Evolutionary conservation across 179 eudicot species (phyloP).

Genomic region (Patellifolia procumbens): DNA sequence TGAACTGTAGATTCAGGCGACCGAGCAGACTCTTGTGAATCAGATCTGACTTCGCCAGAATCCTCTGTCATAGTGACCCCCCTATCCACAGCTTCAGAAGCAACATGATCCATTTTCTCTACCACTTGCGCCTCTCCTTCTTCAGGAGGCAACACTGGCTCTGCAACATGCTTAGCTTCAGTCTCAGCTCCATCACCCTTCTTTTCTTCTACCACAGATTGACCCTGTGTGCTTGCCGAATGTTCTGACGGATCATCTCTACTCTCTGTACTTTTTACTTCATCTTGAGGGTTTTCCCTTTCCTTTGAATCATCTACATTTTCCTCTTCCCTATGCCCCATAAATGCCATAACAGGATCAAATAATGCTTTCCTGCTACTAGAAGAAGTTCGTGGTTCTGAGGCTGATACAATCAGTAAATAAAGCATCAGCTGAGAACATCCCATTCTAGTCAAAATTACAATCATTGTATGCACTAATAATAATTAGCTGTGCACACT

Average conservation of each 20-base stretch:
- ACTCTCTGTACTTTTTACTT: slow-evolving; percentile 16
- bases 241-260: slow-evolving; percentile 35
- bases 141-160: slow-evolving; percentile 30
- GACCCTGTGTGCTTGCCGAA: slow-evolving; percentile 35
- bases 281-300: slow-evolving; percentile 32
- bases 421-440: slow-evolving; percentile 16
- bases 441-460: not conserved
- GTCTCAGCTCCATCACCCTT: slow-evolving; percentile 37
- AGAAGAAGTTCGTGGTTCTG: slow-evolving; percentile 62
- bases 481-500: not conserved
- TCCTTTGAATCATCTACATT: slow-evolving; percentile 29
- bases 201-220: slow-evolving; percentile 39
- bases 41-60: slow-evolving; percentile 32
- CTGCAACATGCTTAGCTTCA: slow-evolving; percentile 31
- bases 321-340: slow-evolving; percentile 68
- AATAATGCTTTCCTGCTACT: slow-evolving; percentile 53
- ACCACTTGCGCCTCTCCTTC: slow-evolving; percentile 36
- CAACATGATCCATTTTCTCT: slow-evolving; percentile 29
- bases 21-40: slow-evolving; percentile 33
- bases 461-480: not conserved
- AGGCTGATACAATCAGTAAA: slow-evolving; percentile 35
- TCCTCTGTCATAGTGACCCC: slow-evolving; percentile 21
- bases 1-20: slow-evolving; percentile 25
- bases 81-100: slow-evolving; percentile 34
- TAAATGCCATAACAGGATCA: slow-evolving; percentile 69